phyloP scores from a whole-genome alignment of 75 land plant genomes.

The Picea glauca region DNA sequence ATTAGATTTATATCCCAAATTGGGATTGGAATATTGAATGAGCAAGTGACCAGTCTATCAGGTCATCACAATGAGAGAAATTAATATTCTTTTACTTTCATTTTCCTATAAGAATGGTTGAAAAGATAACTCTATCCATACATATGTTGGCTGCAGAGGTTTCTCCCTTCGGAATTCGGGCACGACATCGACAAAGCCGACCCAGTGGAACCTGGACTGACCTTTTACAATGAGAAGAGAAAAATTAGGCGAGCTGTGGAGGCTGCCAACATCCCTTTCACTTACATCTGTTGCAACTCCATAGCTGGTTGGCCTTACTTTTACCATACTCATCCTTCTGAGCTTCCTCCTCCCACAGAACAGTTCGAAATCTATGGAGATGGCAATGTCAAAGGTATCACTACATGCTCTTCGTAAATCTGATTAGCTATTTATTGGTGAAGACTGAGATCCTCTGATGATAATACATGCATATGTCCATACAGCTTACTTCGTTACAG shows the following conservation, averaged over 20 bases:
- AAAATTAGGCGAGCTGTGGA: slow-evolving; percentile 20
- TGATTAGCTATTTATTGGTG: no score
- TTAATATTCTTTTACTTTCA: no score
- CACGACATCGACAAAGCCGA: slow-evolving; percentile 15
- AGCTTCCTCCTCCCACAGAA: slow-evolving; percentile 13
- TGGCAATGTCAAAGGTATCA: slow-evolving; percentile 26
- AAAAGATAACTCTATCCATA: no score
- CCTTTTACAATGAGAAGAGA: slow-evolving; percentile 12
- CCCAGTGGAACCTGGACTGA: slow-evolving; percentile 7
- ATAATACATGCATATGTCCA: no score
- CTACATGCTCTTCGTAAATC: no score
- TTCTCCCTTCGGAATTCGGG: slow-evolving; percentile 28
- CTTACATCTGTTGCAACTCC: slow-evolving; percentile 15
- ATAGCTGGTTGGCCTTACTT: slow-evolving; percentile 23
- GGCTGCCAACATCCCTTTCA: slow-evolving; percentile 27
- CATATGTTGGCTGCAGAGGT: slow-evolving; percentile 12
- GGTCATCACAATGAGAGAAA: no score
- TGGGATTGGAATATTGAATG: no score
- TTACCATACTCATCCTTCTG: slow-evolving; percentile 16
- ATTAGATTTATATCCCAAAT: no score
- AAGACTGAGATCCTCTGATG: no score
- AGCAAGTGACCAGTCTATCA: no score
- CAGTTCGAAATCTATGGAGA: slow-evolving; percentile 25
- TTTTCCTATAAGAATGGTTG: no score
- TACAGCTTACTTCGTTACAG: slow-evolving; percentile 20